Percentiles rank a stretch among this genome's conserved stretches.
These are phyloP conservation scores for Boechera divaricarpa DNA, from an alignment of 345 rosid species.

Conservation along the genomic window DNA sequence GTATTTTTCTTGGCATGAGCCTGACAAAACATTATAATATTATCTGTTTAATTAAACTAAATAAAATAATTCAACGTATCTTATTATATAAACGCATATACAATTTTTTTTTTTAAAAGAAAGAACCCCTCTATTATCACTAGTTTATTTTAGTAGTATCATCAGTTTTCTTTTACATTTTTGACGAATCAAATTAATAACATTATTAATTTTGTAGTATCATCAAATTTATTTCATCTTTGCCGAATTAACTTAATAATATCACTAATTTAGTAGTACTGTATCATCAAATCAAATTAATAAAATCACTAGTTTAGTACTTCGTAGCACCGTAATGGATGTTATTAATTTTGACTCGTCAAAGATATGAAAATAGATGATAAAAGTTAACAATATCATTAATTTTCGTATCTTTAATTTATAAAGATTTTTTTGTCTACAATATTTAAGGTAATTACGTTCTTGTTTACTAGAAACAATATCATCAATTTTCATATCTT, in stretches of 20 bases:
- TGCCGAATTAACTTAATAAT: no score
- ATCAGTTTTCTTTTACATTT: not conserved
- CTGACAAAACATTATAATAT: not conserved
- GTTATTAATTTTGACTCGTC: not conserved
- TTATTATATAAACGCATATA: not conserved
- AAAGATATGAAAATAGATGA: not conserved
- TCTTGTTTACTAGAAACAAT: not conserved
- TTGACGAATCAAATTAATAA: not conserved
- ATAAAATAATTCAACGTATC: not conserved
- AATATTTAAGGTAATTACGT: not conserved
- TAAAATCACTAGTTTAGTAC: not conserved
- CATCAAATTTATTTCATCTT: no score
- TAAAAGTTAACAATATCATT: not conserved
- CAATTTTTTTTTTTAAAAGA: no score
- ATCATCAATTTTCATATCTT: no score
- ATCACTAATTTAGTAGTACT: no score
- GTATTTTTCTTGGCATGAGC: not conserved
- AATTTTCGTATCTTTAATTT: not conserved
- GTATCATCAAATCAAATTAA: no score
- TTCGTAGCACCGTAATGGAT: not conserved
- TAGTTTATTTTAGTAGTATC: not conserved
- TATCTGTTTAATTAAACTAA: not conserved
- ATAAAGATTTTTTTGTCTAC: not conserved
- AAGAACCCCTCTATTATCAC: not conserved
- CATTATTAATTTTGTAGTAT: not conserved